Conservation (phyloP, 352 stramenopile species). For the Globisporangium heterothallicum region DNA sequence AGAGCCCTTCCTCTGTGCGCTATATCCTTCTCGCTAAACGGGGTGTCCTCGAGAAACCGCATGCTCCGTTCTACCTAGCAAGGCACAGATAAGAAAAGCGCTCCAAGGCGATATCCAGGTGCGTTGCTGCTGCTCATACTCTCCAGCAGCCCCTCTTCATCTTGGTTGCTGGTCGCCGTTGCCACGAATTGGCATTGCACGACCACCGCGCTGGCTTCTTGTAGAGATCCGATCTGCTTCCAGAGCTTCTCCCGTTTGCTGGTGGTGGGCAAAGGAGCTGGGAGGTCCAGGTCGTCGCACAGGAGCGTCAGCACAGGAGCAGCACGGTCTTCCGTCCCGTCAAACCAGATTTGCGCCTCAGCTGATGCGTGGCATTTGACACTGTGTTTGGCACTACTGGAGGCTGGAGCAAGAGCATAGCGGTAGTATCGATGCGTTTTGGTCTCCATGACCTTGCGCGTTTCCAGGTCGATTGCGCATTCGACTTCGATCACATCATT, state of each 20-base stretch:
- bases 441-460: slow-evolving; percentile 49
- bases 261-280: slow-evolving; percentile 6
- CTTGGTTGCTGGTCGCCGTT: slow-evolving; percentile 20
- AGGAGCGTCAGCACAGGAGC: slow-evolving; percentile 18
- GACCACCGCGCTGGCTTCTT: slow-evolving; percentile 54
- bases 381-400: background rate
- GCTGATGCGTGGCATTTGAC: slow-evolving; percentile 34
- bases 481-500: slow-evolving; percentile 23
- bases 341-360: slow-evolving; percentile 31
- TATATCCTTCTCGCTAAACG: too few relatives aligned
- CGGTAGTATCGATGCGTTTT: slow-evolving; percentile 53
- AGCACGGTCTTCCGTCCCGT: slow-evolving; percentile 1
- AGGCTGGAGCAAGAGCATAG: slow-evolving; percentile 29
- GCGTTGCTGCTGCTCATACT: too few relatives aligned
- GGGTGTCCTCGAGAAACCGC: too few relatives aligned
- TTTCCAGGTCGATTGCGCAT: slow-evolving; percentile 37
- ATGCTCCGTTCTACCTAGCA: too few relatives aligned
- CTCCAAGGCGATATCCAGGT: slow-evolving; percentile 30
- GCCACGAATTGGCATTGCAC: slow-evolving; percentile 70
- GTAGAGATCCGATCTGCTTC: slow-evolving; percentile 69
- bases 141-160: background rate
- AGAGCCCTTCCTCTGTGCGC: too few relatives aligned
- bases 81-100: slow-evolving; percentile 58
- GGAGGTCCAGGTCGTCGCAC: slow-evolving; percentile 41
- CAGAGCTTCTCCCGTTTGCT: slow-evolving; percentile 37